Evolutionary conservation across 2,329 filamentous ascomycete genomes (phyloP).

Genomic region (Aspergillus alliaceus): DNA sequence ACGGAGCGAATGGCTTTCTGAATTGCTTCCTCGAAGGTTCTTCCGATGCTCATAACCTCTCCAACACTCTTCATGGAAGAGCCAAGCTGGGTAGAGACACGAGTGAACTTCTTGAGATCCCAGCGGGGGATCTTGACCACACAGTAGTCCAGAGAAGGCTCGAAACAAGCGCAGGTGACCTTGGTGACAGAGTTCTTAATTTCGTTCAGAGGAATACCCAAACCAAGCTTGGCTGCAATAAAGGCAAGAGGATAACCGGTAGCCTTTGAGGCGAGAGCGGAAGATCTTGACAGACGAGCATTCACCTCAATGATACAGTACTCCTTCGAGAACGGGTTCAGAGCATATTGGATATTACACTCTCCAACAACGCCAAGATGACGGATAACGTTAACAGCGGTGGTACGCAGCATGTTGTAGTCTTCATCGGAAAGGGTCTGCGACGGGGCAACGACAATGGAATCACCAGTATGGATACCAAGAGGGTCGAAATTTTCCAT

Average conservation of each 20-base stretch:
- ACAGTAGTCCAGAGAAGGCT: conserved; percentile 95
- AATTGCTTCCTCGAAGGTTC: conserved; percentile 96
- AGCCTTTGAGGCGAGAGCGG: conserved; percentile 92
- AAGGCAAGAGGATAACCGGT: conserved; percentile 96
- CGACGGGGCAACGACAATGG: conserved; percentile 94
- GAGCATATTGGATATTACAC: conserved; percentile 97
- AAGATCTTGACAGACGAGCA: conserved; percentile 90
- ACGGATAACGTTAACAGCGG: conserved; percentile 93
- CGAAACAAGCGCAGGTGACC: conserved; percentile 94
- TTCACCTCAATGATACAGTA: conserved; percentile 99
- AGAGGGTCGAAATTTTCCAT: conserved; percentile 99
- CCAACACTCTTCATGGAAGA: conserved; percentile 99
- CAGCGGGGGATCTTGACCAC: conserved; percentile 98
- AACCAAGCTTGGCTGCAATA: conserved; percentile 92
- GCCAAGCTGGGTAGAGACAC: conserved; percentile 91
- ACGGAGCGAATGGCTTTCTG: conserved; percentile 97
- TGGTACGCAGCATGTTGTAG: conserved; percentile 98
- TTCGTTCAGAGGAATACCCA: conserved; percentile 92
- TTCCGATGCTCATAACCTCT: conserved; percentile 97
- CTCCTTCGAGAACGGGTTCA: conserved; percentile 92
- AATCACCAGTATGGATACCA: conserved; percentile 96
- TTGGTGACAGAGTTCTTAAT: conserved; percentile 96
- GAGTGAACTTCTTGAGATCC: conserved; percentile 98
- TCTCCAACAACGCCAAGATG: conserved; percentile 97
- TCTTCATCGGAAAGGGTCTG: conserved; percentile 97